Evolutionary conservation across 176 grass and related monocot species (phyloP).

Genomic region (Carex pumila): DNA sequence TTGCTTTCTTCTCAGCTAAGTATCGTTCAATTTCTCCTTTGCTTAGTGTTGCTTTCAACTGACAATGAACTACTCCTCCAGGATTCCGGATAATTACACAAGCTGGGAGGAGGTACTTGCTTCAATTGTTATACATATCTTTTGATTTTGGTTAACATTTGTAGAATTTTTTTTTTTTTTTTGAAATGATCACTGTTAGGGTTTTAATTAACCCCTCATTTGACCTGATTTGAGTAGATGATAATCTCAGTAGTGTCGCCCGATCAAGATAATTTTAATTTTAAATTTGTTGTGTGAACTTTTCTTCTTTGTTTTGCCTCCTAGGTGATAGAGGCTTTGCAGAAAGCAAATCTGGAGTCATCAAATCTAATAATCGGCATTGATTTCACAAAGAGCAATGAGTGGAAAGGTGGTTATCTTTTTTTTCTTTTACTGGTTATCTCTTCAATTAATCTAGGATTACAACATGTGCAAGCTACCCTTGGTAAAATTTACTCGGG

Average conservation of each 20-base stretch:
- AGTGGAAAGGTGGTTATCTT: conserved; percentile 2
- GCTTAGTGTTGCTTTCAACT: not conserved
- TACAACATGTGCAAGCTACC: not conserved
- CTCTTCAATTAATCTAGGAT: not conserved
- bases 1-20: not conserved
- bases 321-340: conserved; percentile 7
- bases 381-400: conserved; percentile 17
- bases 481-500: not conserved
- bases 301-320: not conserved
- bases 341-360: conserved; percentile 10
- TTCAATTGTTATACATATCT: not conserved
- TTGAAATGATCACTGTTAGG: not conserved
- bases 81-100: not conserved
- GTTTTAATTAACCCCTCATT: not conserved
- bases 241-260: not conserved
- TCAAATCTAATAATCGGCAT: conserved; percentile 19
- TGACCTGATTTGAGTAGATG: not conserved
- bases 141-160: no score
- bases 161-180: no score
- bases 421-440: not conserved
- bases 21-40: not conserved
- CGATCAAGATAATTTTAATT: not conserved
- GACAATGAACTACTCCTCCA: not conserved
- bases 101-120: not conserved
- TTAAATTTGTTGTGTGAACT: not conserved